Evolutionary conservation across 192 early-diverging fungal genomes (phyloP), one percentile per base, ranked within the genome.

Genomic region (Coemansia sp.): DNA sequence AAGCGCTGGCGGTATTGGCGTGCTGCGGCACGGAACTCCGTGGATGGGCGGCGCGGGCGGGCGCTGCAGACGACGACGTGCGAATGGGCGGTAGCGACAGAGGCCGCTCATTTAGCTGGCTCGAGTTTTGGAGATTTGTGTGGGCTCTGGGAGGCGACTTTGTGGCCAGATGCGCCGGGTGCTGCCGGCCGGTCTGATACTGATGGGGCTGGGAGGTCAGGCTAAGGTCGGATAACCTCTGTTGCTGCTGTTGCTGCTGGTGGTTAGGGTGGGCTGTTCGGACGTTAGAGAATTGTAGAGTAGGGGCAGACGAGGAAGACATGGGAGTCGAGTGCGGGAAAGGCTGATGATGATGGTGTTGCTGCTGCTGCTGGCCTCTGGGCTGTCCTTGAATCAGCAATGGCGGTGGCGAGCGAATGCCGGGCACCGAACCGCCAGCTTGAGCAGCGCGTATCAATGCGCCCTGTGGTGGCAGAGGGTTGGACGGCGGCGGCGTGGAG

Each of bases 31-130:
- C 8, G 43, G 37, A 34, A 28, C 41, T 37, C n/a, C 56, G 31
- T 21, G 56, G 56, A 36, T 37, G 31, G 5, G 3, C 4, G 41
- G n/a, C 42, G 37, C 61, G 66, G n/a, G 47, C 53, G 14, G 34
- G 65, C 11, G 65, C 43, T 3, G 42, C 37, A 13, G 64, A 41
- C 12, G 74, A 33, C 18, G 56, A 6, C 16, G 66, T 50, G 36
- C 64, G 68, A 16, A 70, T 59, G 50, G 75, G 62, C 33, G 65
- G 75, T 39, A 68, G 53, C 6, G 55, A 59, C 6, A 67, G 37
- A 11, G 68, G 14, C 4, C 60, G 68, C 50, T 77, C 68, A 6
- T 31, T 16, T 21, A 64, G 68, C n/a, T 41, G 34, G 18, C 34
- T 12, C 21, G 45, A 47, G 6, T 56, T 25, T 13, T 38, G 65